Base-by-base conservation (phyloP, 805 yeast genomes). In the Nakazawaea peltata region DNA sequence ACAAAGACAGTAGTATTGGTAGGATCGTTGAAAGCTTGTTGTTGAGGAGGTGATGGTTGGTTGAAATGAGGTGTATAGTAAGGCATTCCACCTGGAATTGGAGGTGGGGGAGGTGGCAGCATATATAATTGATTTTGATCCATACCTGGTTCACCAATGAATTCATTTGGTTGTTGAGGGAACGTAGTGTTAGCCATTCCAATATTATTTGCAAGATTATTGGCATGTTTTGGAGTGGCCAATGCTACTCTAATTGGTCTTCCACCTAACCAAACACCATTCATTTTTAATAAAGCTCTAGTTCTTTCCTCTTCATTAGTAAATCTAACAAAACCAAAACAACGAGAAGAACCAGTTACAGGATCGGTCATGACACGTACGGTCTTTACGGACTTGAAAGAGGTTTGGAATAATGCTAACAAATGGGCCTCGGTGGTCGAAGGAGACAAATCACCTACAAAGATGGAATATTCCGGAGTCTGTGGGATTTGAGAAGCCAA, bases 341-440 rank as follows among this genome's bases (percentile, higher is more conserved):
- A 80, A 44, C 90, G 63, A 2, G 86, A 77, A 19, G 79, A 71
- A 0, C 88, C 88, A 11, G 81, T 70, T 5, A 82, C 70, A 2
- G 92, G 92, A 50, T 82, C 90, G 0, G 92, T 81, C 90, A 82
- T 82, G 9, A 82, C 90, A 41, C 92, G 62, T 5, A 82, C 92
- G 2, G 92, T 81, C 46, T 80, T 81, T 26, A 82, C 80, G 7
- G 84, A 71, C 34, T 62, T 61, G 57, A 71, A 82, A 39, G 68
- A 67, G 28, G 73, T 69, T 53, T 81, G 90, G 53, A 82, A 82
- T 34, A 82, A 62, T 17, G 84, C 76, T 32, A 82, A 57, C 39
- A 82, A 56, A 53, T 81, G 88, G 5, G 88, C 88, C 52, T 82
- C 92, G 0, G 90, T 81, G 4, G 87, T 81, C 1, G 75, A 67